Base-by-base conservation (phyloP, 352 stramenopile genomes). In the Discostella stelligera region DNA sequence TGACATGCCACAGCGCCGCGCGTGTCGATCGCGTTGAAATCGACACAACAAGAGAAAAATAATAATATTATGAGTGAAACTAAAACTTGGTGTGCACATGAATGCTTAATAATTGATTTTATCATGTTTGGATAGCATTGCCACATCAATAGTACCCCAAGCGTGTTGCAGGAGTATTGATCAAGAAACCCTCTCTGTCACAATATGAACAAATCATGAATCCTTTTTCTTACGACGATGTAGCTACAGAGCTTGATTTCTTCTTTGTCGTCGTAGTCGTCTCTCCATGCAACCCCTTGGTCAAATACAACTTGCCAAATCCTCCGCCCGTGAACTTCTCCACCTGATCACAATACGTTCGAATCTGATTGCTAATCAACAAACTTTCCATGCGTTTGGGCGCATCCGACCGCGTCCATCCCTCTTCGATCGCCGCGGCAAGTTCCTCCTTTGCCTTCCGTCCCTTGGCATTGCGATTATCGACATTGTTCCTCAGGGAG, bases 361-460 rank as follows among this genome's bases (percentile, higher is more conserved):
- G 63, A 78, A 93, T 93, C 72, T 93, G 88, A 79, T 93, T 91
- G 20, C 77, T 83, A 39, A 93, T 88, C 59, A 93, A 79, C 65
- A 93, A 77, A 84, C 80, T 90, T 66, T 93, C 88, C 84, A 93
- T 87, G 71, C 85, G 65, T 64, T 82, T 79, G 11, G 88, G 88
- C n/a, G 88, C 88, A 53, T 91, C 86, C 13, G 30, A 52, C 21
- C 71, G 71, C 2, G 75, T 61, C 74, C 82, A 87, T 41, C 76
- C 84, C 55, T 83, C 74, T 16, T 77, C 71, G 49, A 84, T 74
- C 1, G 71, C 71, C 0, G 61, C 27, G 20, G 55, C 66, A 78
- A 74, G 59, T 63, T 79, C 68, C 23, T 79, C 66, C 54, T 77
- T 83, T 14, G 62, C 61, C 37, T 82, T 75, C n/a, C 68, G 65